Evolutionary conservation across 495 filamentous ascomycete species (phyloP).

Genomic region (Talaromyces wortmannii): DNA sequence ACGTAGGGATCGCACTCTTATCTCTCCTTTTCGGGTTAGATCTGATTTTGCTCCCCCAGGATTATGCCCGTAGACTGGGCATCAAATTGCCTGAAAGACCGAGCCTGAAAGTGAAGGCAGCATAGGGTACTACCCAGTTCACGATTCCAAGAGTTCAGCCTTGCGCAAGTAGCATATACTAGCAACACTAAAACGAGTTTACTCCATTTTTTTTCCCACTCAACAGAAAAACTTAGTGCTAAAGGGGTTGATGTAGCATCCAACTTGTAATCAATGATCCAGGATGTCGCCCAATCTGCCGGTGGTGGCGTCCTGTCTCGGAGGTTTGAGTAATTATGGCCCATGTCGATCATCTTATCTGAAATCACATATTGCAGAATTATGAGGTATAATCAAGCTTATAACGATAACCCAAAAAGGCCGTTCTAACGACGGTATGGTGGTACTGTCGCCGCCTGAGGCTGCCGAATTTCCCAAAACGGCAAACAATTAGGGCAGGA

Average conservation of each 20-base stretch:
- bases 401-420: background rate
- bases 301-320: background rate
- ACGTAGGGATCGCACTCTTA: conserved; percentile 7
- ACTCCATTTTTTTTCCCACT: no score
- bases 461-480: background rate
- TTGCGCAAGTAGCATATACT: no score
- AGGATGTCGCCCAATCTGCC: background rate
- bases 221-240: no score
- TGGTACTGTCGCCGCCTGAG: background rate
- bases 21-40: background rate
- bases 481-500: background rate
- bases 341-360: background rate
- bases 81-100: conserved; percentile 14
- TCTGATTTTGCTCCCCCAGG: conserved; percentile 13
- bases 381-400: background rate
- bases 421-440: background rate
- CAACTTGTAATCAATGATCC: no score
- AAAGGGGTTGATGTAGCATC: no score
- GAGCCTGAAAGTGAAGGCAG: background rate
- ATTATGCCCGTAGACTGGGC: conserved; percentile 31
- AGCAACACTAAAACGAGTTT: no score
- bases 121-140: background rate
- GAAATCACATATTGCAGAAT: background rate
- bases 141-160: background rate
- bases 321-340: background rate